Evolutionary conservation across 2,329 filamentous ascomycete genomes (phyloP), one percentile per base, ranked within the genome.

Genomic region (Hortaea werneckii): DNA sequence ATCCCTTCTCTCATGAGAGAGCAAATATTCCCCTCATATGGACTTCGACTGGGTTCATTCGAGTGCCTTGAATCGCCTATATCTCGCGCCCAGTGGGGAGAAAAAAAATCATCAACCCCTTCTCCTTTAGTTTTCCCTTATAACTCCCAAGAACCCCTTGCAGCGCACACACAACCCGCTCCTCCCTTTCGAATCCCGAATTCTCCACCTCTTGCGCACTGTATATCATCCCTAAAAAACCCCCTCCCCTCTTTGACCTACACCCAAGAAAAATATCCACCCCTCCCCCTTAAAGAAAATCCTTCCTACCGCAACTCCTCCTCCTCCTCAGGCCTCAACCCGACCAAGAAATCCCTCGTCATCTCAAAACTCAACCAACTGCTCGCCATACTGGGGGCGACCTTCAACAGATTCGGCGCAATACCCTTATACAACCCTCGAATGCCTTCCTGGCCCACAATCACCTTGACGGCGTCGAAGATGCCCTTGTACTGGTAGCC

Each of bases 331-430:
- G 48, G 45, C 40, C 48, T 47, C 40, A 53, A 32, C 7, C 70
- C 71, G 47, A 94, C 72, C 37, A 96, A 70, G 61, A 94, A 84
- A 67, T 98, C 92, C 54, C 92, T 79, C 6, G 87, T 90, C 63
- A 96, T 72, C 69, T 98, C 92, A 63, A 94, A 98, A 66, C 89
- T 95, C 50, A 96, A 78, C 90, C 92, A 98, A 67, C 87, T 95
- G 57, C 88, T 94, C 11, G 92, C 92, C 90, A 98, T 98, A 65
- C 89, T 96, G 3, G 92, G 92, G 6, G 92, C 90, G 11, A 98
- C 92, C 68, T 98, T 98, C 50, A 98, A 77, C 20, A 98, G 73
- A 60, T 98, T 98, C 0, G 92, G 92, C 11, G 89, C 80, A 55
- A 98, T 90, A 46, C 92, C 92, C 67, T 96, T 98, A 74, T 96